Conservation (phyloP, 108 stramenopile genomes). For the Pseudonitzschia multistriata region DNA sequence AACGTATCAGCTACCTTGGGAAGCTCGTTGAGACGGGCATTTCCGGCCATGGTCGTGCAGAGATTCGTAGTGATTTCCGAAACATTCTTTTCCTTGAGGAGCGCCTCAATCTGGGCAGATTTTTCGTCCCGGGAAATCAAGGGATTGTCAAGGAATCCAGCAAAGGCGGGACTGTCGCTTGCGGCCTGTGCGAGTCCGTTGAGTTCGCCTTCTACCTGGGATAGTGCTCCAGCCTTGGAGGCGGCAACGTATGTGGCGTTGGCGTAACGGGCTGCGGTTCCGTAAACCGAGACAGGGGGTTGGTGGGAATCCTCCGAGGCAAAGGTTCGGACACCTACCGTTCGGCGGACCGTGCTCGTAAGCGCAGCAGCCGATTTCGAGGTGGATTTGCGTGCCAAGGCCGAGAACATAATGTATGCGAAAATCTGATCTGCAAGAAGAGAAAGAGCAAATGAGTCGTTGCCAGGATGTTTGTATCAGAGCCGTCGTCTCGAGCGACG, state of each 20-base stretch:
- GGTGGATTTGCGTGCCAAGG: conserved; percentile 11
- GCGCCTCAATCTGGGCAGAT: conserved; percentile 49
- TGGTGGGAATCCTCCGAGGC: conserved; percentile 55
- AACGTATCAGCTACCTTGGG: conserved; percentile 74
- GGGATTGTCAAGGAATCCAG: conserved; percentile 84
- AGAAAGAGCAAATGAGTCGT: too few species aligned
- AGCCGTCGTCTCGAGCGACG: background rate
- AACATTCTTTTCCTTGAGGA: conserved; percentile 64
- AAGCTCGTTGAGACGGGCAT: conserved; percentile 83
- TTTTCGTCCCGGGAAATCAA: conserved; percentile 83
- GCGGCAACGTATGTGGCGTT: conserved; percentile 94
- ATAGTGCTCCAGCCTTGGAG: conserved; percentile 75
- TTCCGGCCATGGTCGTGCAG: conserved; percentile 91
- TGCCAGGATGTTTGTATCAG: background rate
- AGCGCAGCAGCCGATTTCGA: conserved; percentile 1
- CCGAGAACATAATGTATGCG: conserved; percentile 5
- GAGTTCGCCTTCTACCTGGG: conserved; percentile 87
- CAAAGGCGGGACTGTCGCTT: conserved; percentile 53
- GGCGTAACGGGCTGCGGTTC: conserved; percentile 93
- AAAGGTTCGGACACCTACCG: conserved; percentile 39
- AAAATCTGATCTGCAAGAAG: background rate
- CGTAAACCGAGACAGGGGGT: conserved; percentile 87
- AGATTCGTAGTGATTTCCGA: conserved; percentile 81
- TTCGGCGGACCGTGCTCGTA: conserved; percentile 4
- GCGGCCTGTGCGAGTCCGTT: conserved; percentile 70